phyloP scores from a whole-genome alignment of 805 yeast species.

The Suhomyces sp. region DNA sequence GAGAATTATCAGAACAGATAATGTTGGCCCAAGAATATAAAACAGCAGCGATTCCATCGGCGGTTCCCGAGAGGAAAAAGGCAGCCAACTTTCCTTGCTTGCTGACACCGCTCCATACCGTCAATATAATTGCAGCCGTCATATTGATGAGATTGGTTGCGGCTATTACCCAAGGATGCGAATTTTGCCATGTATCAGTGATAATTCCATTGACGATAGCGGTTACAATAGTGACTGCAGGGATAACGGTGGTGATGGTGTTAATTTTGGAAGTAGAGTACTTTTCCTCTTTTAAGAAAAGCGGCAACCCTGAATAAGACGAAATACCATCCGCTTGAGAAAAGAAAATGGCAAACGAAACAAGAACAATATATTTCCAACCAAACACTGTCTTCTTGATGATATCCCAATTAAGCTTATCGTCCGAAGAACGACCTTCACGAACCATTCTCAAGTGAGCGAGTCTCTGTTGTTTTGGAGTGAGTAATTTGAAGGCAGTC shows the following conservation, averaged over 20 bases:
- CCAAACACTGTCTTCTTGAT: constrained; percentile 40
- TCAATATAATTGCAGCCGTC: too few relatives aligned
- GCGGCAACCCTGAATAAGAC: constrained; percentile 24
- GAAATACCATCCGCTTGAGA: constrained; percentile 32
- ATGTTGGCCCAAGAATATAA: too few relatives aligned
- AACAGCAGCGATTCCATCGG: too few relatives aligned
- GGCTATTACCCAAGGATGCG: too few relatives aligned
- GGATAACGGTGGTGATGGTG: constrained; percentile 52
- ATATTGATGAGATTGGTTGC: too few relatives aligned
- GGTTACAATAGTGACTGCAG: constrained; percentile 42
- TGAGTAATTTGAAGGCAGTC: constrained; percentile 7
- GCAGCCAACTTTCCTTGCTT: too few relatives aligned
- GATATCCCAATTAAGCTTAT: constrained; percentile 11
- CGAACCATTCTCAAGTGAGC: constrained; percentile 21
- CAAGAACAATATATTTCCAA: constrained; percentile 13
- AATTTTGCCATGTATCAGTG: constrained; percentile 23
- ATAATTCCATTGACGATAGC: constrained; percentile 26
- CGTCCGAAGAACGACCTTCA: constrained; percentile 15
- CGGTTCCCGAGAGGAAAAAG: too few relatives aligned
- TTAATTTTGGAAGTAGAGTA: constrained; percentile 47
- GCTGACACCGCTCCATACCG: too few relatives aligned
- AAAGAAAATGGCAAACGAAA: constrained; percentile 30
- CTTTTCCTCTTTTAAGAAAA: constrained; percentile 16
- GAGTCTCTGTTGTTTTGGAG: constrained; percentile 8
- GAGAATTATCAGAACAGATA: too few relatives aligned